Conservation (phyloP, 306 rosid genomes). For the Malus fusca region DNA sequence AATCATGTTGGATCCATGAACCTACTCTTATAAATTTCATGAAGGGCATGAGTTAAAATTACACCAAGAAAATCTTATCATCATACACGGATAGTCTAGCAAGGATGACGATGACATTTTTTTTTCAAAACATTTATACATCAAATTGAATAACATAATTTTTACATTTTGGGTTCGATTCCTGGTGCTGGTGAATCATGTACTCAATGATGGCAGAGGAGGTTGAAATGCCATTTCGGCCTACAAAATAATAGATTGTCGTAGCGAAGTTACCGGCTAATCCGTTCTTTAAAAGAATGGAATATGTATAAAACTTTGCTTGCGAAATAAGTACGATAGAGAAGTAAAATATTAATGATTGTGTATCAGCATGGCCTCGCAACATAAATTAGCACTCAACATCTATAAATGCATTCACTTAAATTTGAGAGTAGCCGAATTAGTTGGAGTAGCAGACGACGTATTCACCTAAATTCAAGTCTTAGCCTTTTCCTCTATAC, state of each 20-base stretch:
- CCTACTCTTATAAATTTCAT: not conserved
- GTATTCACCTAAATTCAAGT: too few species aligned
- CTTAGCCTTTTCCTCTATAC: too few species aligned
- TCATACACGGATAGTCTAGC: not conserved
- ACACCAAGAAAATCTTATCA: not conserved
- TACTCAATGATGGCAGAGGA: too few species aligned
- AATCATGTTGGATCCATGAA: not conserved
- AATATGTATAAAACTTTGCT: too few species aligned
- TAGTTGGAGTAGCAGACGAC: too few species aligned
- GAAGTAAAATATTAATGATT: not conserved
- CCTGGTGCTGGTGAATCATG: too few species aligned
- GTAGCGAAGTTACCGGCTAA: accelerated
- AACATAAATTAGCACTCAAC: not conserved
- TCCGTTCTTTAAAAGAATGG: too few species aligned
- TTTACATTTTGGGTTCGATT: too few species aligned
- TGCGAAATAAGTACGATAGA: not conserved
- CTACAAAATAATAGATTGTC: too few species aligned
- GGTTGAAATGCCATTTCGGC: too few species aligned
- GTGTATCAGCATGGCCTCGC: not conserved
- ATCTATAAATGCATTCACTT: not conserved
- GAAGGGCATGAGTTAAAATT: not conserved
- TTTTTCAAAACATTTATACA: too few species aligned
- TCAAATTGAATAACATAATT: not conserved
- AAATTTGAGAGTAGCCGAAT: not conserved
- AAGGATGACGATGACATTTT: not conserved